Base-by-base conservation (phyloP, 768 basidiomycete species). In the Termitomyces sp. region DNA sequence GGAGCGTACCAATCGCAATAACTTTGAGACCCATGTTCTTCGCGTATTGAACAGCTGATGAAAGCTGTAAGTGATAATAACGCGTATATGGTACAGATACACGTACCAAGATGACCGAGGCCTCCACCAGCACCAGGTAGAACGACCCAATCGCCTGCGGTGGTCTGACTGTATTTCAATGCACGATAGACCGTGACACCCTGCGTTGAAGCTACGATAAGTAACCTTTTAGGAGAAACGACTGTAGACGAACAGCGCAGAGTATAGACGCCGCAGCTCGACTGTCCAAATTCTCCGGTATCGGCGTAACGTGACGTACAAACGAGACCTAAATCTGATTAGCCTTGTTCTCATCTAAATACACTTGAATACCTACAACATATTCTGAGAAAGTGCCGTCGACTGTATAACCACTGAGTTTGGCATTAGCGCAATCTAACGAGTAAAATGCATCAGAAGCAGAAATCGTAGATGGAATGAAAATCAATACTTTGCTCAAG, bases 121-220 rank as follows among this genome's bases (percentile, higher is more conserved):
- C 92, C 91, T 57, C 89, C 89, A 4, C 89, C 90, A 2, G 89
- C 90, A 46, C 90, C 90, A 12, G 88, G 85, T 49, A 93, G 74
- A 22, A 85, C 87, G 60, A 91, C 76, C 84, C 85, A 91, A 57
- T 95, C 84, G 33, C 91, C 89, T 8, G 85, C 80, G 31, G 72
- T 76, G 7, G 84, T 79, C 55, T 81, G 74, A 54, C 83, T 81
- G 69, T 88, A 79, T 71, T 94, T 95, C 64, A 95, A 74, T 0
- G 91, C 93, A 58, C 90, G 87, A 68, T 93, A 95, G 1, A 91
- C 90, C 3, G 93, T 95, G 22, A 95, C 76, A 48, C 90, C 91
- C 87, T 88, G 51, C 0, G 45, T 5, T 8, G 20, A 0, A 12
- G 45, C 51, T 12, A 33, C 1, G n/a, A 24, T 27, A 31, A 70